Percentiles rank a stretch among this genome's conserved stretches.
These are phyloP conservation scores for Fusarium brachygibbosum DNA, from an alignment of 2,329 filamentous ascomycete species.

Conservation along the genomic window DNA sequence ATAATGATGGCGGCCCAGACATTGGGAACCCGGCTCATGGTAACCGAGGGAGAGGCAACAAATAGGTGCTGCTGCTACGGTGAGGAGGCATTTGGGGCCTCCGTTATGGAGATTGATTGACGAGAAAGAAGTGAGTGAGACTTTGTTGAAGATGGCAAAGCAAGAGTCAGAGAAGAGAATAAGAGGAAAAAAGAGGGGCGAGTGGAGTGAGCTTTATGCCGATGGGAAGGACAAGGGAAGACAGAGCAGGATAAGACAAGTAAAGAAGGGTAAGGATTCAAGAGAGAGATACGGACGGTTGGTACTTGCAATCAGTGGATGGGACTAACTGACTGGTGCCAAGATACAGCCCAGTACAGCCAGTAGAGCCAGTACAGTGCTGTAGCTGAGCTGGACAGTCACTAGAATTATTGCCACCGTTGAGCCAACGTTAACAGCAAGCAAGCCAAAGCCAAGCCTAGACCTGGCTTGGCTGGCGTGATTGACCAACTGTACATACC, in stretches of 20 bases:
- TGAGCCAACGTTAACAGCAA: not conserved
- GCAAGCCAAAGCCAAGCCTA: not conserved
- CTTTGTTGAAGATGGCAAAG: not conserved
- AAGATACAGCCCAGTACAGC: not conserved
- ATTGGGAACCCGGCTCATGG: constrained; percentile 42
- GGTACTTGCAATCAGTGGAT: not conserved
- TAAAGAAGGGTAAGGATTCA: not conserved
- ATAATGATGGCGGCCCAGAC: constrained; percentile 41
- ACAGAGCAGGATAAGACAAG: constrained; percentile 6
- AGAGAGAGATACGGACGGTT: not conserved
- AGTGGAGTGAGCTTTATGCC: constrained; percentile 10
- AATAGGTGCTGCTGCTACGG: not conserved
- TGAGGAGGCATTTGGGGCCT: constrained; percentile 23
- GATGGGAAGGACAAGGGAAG: not conserved
- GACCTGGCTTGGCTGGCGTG: not conserved
- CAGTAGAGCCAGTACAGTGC: too few species aligned
- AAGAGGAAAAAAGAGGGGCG: constrained; percentile 32
- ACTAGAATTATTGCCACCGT: constrained; percentile 3
- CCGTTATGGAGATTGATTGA: not conserved
- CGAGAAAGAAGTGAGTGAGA: not conserved
- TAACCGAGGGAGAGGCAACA: constrained; percentile 13
- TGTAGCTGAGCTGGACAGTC: too few species aligned
- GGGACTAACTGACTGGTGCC: not conserved
- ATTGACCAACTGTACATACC: not conserved
- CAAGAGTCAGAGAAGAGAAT: not conserved